Percentiles rank a stretch among this genome's conserved stretches.
Evolutionary conservation across 176 grass and related monocot species (phyloP).

Genomic region (Phyllostachys edulis): DNA sequence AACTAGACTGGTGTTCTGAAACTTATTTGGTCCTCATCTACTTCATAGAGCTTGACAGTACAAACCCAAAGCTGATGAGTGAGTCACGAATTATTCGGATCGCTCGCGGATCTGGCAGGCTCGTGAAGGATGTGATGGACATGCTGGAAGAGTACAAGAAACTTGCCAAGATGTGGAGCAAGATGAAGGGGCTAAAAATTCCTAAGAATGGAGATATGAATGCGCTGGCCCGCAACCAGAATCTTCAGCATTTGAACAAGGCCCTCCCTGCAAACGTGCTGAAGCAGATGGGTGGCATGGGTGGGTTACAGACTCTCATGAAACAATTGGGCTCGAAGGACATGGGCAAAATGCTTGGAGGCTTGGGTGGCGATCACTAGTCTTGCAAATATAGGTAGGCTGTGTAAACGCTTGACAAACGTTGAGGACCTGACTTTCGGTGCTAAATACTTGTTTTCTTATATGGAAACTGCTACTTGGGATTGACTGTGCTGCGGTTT

Average conservation of each 20-base stretch:
- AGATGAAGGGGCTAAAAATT: constrained; percentile 71
- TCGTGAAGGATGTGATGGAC: constrained; percentile 57
- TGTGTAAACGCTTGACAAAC: background rate
- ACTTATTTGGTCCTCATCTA: background rate
- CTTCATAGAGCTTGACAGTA: constrained; percentile 70
- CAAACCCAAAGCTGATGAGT: constrained; percentile 79
- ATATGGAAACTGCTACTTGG: background rate
- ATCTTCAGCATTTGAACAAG: constrained; percentile 56
- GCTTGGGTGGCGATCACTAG: constrained; percentile 11
- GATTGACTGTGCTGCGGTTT: background rate
- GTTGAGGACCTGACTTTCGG: background rate
- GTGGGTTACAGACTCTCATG: constrained; percentile 55
- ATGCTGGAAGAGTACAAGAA: constrained; percentile 87
- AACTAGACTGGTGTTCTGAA: background rate
- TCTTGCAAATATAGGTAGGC: background rate
- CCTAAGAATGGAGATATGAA: constrained; percentile 64
- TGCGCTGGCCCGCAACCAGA: constrained; percentile 40
- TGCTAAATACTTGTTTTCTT: background rate
- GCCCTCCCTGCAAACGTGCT: constrained; percentile 59
- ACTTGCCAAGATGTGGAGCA: constrained; percentile 74
- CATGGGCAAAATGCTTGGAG: constrained; percentile 52
- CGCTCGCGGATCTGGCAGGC: constrained; percentile 62
- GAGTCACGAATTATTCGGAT: constrained; percentile 64
- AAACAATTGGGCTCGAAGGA: constrained; percentile 69
- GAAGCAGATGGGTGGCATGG: constrained; percentile 76